Evolutionary conservation across 768 basidiomycete species (phyloP).

Genomic region (Crepidotus variabilis): DNA sequence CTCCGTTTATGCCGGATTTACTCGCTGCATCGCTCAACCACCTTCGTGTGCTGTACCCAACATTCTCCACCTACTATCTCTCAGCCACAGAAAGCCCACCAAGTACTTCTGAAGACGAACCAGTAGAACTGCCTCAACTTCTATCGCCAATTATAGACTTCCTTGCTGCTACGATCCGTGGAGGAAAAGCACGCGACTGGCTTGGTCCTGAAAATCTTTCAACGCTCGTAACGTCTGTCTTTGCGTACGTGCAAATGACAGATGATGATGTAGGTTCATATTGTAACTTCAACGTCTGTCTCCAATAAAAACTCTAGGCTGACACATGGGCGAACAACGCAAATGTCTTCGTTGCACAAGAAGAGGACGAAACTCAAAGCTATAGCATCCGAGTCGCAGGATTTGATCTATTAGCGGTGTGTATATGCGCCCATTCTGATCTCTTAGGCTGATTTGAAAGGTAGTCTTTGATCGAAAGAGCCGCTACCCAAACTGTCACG

Average conservation of each 20-base stretch:
- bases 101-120: constrained; percentile 69
- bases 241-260: constrained; percentile 84
- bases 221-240: constrained; percentile 48
- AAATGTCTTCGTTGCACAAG: constrained; percentile 91
- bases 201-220: constrained; percentile 49
- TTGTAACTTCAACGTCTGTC: background rate
- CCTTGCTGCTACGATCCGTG: constrained; percentile 59
- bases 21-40: constrained; percentile 56
- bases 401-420: constrained; percentile 78
- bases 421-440: constrained; percentile 2
- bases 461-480: constrained; percentile 58
- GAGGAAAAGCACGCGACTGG: constrained; percentile 64
- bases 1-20: constrained; percentile 58
- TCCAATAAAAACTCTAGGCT: constrained; percentile 49
- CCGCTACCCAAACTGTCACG: constrained; percentile 43
- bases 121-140: constrained; percentile 72
- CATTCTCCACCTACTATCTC: constrained; percentile 62
- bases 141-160: constrained; percentile 82
- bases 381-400: constrained; percentile 84
- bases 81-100: constrained; percentile 52
- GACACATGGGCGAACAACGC: constrained; percentile 88
- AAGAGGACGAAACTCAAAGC: constrained; percentile 83
- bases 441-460: background rate
- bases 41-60: constrained; percentile 53
- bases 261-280: constrained; percentile 69